Base-by-base conservation (phyloP, 2,329 filamentous ascomycete genomes). In the Diaporthe velutina region DNA sequence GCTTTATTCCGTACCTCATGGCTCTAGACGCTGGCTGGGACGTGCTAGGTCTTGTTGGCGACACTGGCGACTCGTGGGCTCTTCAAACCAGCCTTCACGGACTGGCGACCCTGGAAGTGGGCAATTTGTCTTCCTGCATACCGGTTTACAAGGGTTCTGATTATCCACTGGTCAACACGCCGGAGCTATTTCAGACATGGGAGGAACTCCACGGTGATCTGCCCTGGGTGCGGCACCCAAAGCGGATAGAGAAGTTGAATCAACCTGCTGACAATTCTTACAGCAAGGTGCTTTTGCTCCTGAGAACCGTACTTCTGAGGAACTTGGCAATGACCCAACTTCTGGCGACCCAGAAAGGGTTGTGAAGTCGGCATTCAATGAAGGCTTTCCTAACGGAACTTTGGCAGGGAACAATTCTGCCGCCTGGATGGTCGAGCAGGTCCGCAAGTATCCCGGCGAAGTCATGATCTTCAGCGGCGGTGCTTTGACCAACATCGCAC, bases 361-460 rank as follows among this genome's bases (percentile, higher is more conserved):
- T 57, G 81, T 81, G 25, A 79, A 79, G 60, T 79, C 80, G 0
- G 87, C 87, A 1, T 87, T 88, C 75, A 75, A 80, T 7, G 85
- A 88, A 72, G 87, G 87, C 8, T 87, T 82, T 76, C 87, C 87
- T 2, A 87, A 85, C 77, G 84, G 79, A n/a, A 85, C 83, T 4
- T 79, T 83, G 28, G 81, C 83, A 3, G 81, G 84, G 61, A 81
- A 82, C 35, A 81, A 80, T 61, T 85, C 86, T 6, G 86, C 85
- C 0, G 82, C 83, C 30, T 88, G 86, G 79, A 85, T 89, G 84
- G 82, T 88, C 45, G 82, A 86, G 73, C 82, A 83, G 79, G 87
- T 88, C 1, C 83, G 83, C 74, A 86, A 84, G 77, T 86, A 88
- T 78, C 87, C 87, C 0, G 86, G 86, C 35, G 82, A 89, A 78